Evolutionary conservation across 2,329 filamentous ascomycete genomes (phyloP).

Genomic region (Fusarium albidum): DNA sequence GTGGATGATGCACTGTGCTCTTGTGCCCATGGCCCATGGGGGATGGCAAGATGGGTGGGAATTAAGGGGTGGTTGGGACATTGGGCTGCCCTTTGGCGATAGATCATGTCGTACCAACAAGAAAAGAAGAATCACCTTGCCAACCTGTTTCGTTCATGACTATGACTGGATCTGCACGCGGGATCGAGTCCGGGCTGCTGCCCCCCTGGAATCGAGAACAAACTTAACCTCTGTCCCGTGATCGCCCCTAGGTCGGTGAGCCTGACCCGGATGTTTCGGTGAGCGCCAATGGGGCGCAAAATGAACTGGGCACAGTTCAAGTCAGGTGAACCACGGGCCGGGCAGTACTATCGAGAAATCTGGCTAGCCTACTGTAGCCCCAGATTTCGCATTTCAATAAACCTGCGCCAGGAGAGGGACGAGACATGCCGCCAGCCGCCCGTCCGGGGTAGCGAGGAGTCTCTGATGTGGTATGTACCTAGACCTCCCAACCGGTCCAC

Average conservation of each 20-base stretch:
- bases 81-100: neutral
- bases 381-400: slow-evolving; percentile 6
- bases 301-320: slow-evolving; percentile 3
- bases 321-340: slow-evolving; percentile 34
- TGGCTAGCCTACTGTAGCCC: slow-evolving; percentile 27
- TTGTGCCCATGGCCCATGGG: slow-evolving; percentile 18
- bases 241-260: slow-evolving; percentile 34
- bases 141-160: slow-evolving; percentile 30
- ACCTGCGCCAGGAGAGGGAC: slow-evolving; percentile 9
- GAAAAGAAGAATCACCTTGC: slow-evolving; percentile 22
- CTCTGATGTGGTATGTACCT: slow-evolving; percentile 15
- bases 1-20: slow-evolving; percentile 16
- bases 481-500: slow-evolving; percentile 21
- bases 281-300: slow-evolving; percentile 25
- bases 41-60: slow-evolving; percentile 18
- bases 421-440: slow-evolving; percentile 17
- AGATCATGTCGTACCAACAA: slow-evolving; percentile 6
- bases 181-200: slow-evolving; percentile 25
- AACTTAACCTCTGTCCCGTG: slow-evolving; percentile 33
- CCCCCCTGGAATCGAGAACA: slow-evolving; percentile 22
- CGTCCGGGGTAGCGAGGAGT: slow-evolving; percentile 37
- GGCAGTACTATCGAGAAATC: slow-evolving; percentile 16
- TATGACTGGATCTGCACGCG: slow-evolving; percentile 27
- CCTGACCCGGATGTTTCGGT: slow-evolving; percentile 37
- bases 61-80: slow-evolving; percentile 8